These are phyloP conservation scores for Athelia sp. DNA, from an alignment of 1,284 basidiomycete species.

Conservation along the genomic window DNA sequence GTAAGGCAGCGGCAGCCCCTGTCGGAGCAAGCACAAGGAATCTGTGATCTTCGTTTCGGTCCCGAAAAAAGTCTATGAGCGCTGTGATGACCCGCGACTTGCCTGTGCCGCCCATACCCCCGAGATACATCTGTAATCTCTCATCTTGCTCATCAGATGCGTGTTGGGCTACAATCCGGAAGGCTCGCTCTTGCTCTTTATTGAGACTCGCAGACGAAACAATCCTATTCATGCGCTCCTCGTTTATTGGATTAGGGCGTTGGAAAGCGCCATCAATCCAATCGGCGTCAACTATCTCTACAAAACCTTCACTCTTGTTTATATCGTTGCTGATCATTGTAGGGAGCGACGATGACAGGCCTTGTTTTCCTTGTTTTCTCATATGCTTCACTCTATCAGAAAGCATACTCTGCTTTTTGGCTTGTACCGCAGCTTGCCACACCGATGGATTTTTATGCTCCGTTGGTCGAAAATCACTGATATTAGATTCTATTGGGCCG, in stretches of 20 bases:
- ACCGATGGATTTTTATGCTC: too few relatives aligned
- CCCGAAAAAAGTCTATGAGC: conserved; percentile 21
- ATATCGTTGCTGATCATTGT: too few relatives aligned
- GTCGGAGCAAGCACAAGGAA: conserved; percentile 31
- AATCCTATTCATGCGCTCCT: background rate
- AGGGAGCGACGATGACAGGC: too few relatives aligned
- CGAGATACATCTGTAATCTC: conserved; percentile 29
- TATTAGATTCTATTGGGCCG: too few relatives aligned
- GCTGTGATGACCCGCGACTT: conserved; percentile 30
- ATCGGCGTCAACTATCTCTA: background rate
- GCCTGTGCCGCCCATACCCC: conserved; percentile 31
- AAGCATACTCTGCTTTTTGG: background rate
- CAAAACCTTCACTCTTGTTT: too few relatives aligned
- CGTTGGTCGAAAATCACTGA: too few relatives aligned
- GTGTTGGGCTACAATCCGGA: conserved; percentile 27
- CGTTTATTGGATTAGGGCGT: background rate
- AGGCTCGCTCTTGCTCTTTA: conserved; percentile 28
- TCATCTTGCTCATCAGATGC: conserved; percentile 9
- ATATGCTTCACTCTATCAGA: background rate
- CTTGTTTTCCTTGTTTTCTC: background rate
- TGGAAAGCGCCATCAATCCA: background rate
- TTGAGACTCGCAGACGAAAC: conserved; percentile 16
- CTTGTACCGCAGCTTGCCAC: background rate
- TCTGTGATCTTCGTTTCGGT: conserved; percentile 16
- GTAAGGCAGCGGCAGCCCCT: conserved; percentile 28